Evolutionary conservation across 192 early-diverging fungal genomes (phyloP).

Genomic region (Spinellus fusiger): DNA sequence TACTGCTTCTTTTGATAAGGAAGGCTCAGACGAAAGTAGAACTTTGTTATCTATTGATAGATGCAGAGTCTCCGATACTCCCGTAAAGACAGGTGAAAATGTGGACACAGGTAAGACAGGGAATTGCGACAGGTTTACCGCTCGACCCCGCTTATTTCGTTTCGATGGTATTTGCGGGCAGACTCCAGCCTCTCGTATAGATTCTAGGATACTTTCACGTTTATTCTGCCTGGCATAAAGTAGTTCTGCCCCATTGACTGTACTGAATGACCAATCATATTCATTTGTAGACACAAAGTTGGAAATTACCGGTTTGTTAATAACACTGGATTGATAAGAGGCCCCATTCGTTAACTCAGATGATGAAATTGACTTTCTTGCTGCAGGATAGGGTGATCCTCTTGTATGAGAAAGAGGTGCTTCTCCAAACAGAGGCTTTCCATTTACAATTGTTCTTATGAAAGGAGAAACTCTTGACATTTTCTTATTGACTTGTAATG

Average conservation of each 20-base stretch:
- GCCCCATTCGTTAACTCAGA: no score
- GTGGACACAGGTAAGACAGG: neutral
- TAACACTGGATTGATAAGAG: neutral
- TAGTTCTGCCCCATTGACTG: neutral
- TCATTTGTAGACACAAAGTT: neutral
- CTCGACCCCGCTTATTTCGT: neutral
- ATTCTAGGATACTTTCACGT: neutral
- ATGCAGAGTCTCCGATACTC: no score
- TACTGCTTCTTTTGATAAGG: no score
- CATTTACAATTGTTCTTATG: no score
- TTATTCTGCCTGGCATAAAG: neutral
- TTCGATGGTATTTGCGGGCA: neutral
- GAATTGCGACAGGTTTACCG: neutral
- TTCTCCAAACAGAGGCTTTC: no score
- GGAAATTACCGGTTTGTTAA: neutral
- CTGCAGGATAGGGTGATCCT: neutral
- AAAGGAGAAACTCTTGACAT: no score
- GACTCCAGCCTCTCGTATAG: neutral
- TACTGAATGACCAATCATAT: neutral
- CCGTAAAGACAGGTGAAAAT: neutral
- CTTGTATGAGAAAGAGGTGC: neutral
- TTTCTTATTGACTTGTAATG: no score
- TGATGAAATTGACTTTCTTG: neutral
- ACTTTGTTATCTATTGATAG: neutral
- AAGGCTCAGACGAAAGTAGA: neutral